Percentiles rank a stretch among this genome's conserved stretches.
Conservation (phyloP, 306 rosid genomes). For the Adenanthera pavonina region DNA sequence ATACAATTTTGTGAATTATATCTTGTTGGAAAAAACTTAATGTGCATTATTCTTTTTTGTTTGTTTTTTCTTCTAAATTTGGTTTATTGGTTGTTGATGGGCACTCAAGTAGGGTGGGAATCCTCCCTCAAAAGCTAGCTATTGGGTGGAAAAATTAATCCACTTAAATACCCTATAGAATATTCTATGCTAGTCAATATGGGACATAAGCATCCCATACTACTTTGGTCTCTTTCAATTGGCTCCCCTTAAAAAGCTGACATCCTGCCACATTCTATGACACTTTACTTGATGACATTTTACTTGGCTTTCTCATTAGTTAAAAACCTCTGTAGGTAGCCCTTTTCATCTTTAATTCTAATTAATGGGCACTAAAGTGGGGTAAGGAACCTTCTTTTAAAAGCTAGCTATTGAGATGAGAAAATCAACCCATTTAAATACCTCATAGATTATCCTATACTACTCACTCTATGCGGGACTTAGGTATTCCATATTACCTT, state of each 20-base stretch:
- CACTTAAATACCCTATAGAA: background rate
- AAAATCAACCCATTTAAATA: background rate
- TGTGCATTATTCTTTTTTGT: background rate
- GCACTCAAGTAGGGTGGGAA: background rate
- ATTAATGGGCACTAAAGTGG: background rate
- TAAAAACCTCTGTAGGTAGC: background rate
- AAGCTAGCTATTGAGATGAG: too few species aligned
- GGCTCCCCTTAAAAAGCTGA: background rate
- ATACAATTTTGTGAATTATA: constrained; percentile 10
- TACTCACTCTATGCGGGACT: background rate
- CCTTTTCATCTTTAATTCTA: background rate
- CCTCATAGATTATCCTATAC: background rate
- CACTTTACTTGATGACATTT: background rate
- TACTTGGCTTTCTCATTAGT: background rate
- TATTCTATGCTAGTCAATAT: background rate
- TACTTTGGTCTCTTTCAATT: background rate
- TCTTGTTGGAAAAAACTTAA: background rate
- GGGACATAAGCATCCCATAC: too few species aligned
- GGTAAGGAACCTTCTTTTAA: background rate
- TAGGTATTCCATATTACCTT: background rate
- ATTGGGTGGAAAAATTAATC: background rate
- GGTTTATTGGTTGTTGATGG: background rate
- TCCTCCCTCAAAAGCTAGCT: background rate
- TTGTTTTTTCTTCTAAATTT: background rate
- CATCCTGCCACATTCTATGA: background rate